Evolutionary conservation across 371 early-diverging fungal species (phyloP), one percentile per base, ranked within the genome.

Genomic region (Blakeslea trispora): DNA sequence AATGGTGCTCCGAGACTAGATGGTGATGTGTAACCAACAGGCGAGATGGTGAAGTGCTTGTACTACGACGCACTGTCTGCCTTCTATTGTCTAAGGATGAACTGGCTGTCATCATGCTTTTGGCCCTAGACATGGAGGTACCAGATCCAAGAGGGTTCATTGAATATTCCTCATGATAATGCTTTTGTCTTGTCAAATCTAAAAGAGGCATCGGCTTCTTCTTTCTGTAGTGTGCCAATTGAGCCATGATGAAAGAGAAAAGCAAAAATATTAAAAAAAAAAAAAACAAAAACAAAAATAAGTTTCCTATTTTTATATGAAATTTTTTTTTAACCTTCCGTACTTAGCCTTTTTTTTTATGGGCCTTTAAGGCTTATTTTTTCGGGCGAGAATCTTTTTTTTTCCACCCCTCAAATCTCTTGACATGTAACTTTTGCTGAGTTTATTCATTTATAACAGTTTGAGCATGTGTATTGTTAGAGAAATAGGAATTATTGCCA

Each of bases 41-140:
- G 15, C 39, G 39, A 14, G 28, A 24, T 18, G 56, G 41, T 31
- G 48, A 31, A 11, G 50, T 14, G 35, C 39, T 50, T 9, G 11
- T 18, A 21, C n/a, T 50, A 14, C 22, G 13, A 37, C 22, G 50
- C 19, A 22, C 37, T 37, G 37, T 37, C 32, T 32, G 32, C 32
- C 10, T 32, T 13, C 14, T 8, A 37, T 13, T 8, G 14, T 8
- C 37, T 14, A 14, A 10, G 10, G 37, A 37, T 2, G 37, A 37
- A 37, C 10, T 56, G 42, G 11, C 42, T 48, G 22, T 56, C 56
- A 34, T 49, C 42, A 28, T 49, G 11, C 37, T 37, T 9, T 48
- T 47, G 31, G 56, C 32, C 19, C 22, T 45, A 11, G 48, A 31
- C 23, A 47, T 48, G 9, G 19, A 48, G 47, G 42, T 28, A 13